A percentile compares a stretch with the other conserved stretches of the same genome.
Evolutionary conservation across 2,329 filamentous ascomycete genomes (phyloP).

Genomic region (Colletotrichum sp.): DNA sequence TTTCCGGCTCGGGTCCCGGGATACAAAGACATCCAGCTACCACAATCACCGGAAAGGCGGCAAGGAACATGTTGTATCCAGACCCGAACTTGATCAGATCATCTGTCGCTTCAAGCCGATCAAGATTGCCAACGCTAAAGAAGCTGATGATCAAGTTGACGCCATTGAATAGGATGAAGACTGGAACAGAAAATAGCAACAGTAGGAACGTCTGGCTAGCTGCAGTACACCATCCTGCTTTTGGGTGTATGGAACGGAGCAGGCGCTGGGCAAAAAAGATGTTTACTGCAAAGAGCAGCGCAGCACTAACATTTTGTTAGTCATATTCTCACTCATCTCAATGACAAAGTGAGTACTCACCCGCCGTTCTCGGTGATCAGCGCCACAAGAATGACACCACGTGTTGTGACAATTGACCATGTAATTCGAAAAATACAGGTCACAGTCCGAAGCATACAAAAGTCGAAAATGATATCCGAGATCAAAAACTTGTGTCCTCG

Average conservation of each 20-base stretch:
- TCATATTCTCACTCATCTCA: background rate
- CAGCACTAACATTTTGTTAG: constrained; percentile 26
- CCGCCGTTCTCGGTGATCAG: constrained; percentile 40
- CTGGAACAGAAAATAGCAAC: constrained; percentile 30
- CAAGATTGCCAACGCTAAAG: constrained; percentile 22
- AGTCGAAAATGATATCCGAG: constrained; percentile 39
- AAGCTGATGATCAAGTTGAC: constrained; percentile 30
- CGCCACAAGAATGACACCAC: constrained; percentile 36
- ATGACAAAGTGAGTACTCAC: constrained; percentile 15
- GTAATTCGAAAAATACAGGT: constrained; percentile 40
- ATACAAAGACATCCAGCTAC: constrained; percentile 28
- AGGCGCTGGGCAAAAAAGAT: constrained; percentile 44
- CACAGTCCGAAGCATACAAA: constrained; percentile 38
- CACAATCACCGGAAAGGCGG: constrained; percentile 24
- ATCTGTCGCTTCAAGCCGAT: constrained; percentile 15
- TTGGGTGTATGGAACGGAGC: constrained; percentile 40
- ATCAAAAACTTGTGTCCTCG: constrained; percentile 42
- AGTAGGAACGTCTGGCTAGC: constrained; percentile 28
- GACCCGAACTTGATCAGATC: constrained; percentile 23
- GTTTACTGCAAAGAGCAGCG: constrained; percentile 40
- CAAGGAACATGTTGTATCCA: constrained; percentile 27
- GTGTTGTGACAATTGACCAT: constrained; percentile 32
- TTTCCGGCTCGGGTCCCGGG: constrained; percentile 31
- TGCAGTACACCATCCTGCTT: constrained; percentile 35
- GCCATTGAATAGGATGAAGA: constrained; percentile 36